These are phyloP conservation scores for Pseudonitzschia multiseries DNA, from an alignment of 108 stramenopile genomes.

Conservation along the genomic window DNA sequence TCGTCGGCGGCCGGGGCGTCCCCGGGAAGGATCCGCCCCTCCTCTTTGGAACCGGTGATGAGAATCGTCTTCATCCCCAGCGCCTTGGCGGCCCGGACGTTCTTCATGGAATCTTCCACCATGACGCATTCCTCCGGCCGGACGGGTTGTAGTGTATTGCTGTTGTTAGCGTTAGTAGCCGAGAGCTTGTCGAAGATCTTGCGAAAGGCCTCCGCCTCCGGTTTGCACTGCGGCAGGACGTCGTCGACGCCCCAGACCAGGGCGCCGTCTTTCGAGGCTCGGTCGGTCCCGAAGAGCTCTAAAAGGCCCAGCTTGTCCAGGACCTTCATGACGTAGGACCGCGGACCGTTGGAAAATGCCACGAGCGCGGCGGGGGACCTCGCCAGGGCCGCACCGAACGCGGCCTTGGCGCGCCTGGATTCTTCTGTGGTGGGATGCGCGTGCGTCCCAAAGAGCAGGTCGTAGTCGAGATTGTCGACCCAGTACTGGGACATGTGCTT, in stretches of 20 bases:
- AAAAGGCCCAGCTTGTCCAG: conserved; percentile 57
- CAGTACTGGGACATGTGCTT: conserved; percentile 62
- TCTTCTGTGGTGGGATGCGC: background rate
- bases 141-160: too few relatives aligned
- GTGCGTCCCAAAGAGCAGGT: conserved; percentile 26
- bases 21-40: conserved; percentile 45
- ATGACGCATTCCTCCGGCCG: conserved; percentile 67
- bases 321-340: conserved; percentile 58
- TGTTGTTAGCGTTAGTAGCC: background rate
- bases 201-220: conserved; percentile 71
- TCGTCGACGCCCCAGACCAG: conserved; percentile 77
- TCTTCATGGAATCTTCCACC: conserved; percentile 90
- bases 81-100: conserved; percentile 65
- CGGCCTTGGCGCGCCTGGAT: conserved; percentile 36
- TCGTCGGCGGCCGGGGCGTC: conserved; percentile 57
- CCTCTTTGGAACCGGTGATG: conserved; percentile 57
- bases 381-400: conserved; percentile 44
- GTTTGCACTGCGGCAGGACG: conserved; percentile 83
- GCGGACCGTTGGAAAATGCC: conserved; percentile 80
- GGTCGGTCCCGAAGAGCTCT: conserved; percentile 56
- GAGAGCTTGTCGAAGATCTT: conserved; percentile 49
- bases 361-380: conserved; percentile 47
- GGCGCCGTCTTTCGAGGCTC: background rate
- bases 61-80: conserved; percentile 80
- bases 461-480: conserved; percentile 68